Evolutionary conservation across 768 basidiomycete species (phyloP), one percentile per base, ranked within the genome.

Genomic region (Roridomyces roridus): DNA sequence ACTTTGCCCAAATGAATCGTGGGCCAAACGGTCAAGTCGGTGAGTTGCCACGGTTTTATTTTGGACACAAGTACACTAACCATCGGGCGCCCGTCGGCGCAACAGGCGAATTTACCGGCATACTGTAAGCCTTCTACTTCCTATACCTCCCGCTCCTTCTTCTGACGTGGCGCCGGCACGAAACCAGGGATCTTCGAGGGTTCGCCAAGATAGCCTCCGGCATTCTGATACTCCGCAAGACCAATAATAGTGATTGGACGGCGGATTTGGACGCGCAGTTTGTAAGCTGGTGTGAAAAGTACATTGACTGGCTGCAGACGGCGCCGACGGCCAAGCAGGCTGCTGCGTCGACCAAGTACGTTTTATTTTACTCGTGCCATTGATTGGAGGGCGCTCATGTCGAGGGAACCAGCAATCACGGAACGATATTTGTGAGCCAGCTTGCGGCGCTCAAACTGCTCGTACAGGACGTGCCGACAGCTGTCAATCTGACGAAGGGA

Each of bases 331-430:
- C 81, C 4, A 67, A 82, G 7, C 70, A 80, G 46, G 85, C 85
- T 50, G 68, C 68, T 6, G 50, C 59, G 1, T 73, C 83, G 1
- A 62, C 66, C 15, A 88, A 88, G 86, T 88, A 69, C 44, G 75
- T 65, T n/a, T 4, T 21, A 14, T 25, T 40, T 42, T 23, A 25
- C 5, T 24, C 45, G 17, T 20, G 29, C 23, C 1, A 3, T 28
- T 15, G 21, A 6, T 15, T 15, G 31, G 15, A 46, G 24, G 21
- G 37, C 10, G 12, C 35, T 39, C 5, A 40, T n/a, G n/a, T n/a
- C n/a, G n/a, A n/a, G n/a, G n/a, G n/a, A n/a, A n/a, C n/a, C 60
- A 89, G 87, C 65, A 90, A 90, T 59, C 88, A 88, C 62, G 87
- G 85, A 28, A 76, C 83, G 0, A 88, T 83, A 68, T 89, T 80